Evolutionary conservation across 192 early-diverging fungal species (phyloP).

Genomic region (Rhizoclosmatium sp.): DNA sequence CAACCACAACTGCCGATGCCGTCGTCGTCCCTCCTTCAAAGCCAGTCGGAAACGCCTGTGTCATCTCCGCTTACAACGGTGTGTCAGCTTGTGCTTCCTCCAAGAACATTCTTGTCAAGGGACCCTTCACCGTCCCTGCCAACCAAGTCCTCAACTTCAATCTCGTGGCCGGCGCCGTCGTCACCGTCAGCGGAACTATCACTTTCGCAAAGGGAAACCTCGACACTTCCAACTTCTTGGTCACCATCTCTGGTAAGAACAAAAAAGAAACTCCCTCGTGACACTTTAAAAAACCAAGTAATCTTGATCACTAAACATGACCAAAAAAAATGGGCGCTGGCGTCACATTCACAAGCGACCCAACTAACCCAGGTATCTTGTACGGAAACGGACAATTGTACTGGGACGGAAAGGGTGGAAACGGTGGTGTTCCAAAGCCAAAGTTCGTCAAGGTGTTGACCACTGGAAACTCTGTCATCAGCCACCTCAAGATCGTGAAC

Average conservation of each 20-base stretch:
- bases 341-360: not conserved
- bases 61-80: not conserved
- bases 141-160: not conserved
- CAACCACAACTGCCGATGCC: not conserved
- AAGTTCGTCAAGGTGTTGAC: constrained; percentile 10
- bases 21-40: not conserved
- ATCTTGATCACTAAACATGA: no score
- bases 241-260: no score
- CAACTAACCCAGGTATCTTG: constrained; percentile 13
- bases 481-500: constrained; percentile 37
- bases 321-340: not conserved
- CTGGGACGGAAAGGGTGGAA: constrained; percentile 57
- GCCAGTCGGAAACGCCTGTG: not conserved
- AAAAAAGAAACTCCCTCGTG: no score
- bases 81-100: not conserved
- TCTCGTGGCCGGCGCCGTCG: not conserved
- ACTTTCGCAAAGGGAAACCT: not conserved
- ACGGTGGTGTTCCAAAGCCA: constrained; percentile 52
- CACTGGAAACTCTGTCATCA: constrained; percentile 40
- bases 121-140: not conserved
- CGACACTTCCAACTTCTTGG: not conserved
- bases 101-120: not conserved
- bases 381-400: constrained; percentile 51
- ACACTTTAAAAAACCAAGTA: no score
- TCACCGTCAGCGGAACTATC: not conserved